Conservation (phyloP, 2,329 filamentous ascomycete genomes). For the Ophiostoma ulmi region DNA sequence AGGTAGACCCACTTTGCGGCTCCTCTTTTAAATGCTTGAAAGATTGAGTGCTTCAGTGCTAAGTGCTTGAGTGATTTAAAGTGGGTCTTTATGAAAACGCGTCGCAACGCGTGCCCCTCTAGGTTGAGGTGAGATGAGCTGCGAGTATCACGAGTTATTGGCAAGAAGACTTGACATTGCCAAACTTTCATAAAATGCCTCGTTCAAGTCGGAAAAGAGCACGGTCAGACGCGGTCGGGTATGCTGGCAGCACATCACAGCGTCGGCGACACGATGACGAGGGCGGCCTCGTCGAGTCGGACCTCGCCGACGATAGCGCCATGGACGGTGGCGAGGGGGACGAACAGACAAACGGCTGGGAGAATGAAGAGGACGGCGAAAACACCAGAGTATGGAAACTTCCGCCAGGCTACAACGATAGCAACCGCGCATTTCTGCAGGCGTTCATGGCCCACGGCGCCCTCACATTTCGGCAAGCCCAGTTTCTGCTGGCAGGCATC, state of each 20-base stretch:
- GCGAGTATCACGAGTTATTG: not conserved
- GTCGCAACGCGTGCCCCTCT: slow-evolving; percentile 10
- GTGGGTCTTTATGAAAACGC: not conserved
- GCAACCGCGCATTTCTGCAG: slow-evolving; percentile 85
- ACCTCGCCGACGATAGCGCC: not conserved
- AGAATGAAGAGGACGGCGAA: not conserved
- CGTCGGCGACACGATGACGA: slow-evolving; percentile 11
- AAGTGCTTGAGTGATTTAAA: slow-evolving; percentile 1
- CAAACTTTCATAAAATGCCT: slow-evolving; percentile 7
- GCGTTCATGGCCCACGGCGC: slow-evolving; percentile 74
- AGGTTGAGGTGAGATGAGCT: not conserved
- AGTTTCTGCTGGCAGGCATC: slow-evolving; percentile 71
- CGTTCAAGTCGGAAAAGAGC: slow-evolving; percentile 21
- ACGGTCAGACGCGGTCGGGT: not conserved
- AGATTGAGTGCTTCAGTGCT: not conserved
- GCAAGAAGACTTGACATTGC: not conserved
- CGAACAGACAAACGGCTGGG: not conserved
- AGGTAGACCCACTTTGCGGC: not conserved
- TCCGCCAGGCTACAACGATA: slow-evolving; percentile 47
- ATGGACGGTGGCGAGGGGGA: slow-evolving; percentile 13
- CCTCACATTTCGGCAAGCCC: slow-evolving; percentile 69
- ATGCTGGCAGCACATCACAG: not conserved
- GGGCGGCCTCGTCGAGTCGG: not conserved
- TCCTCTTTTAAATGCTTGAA: not conserved
- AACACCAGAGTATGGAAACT: slow-evolving; percentile 24